Base-by-base conservation (phyloP, 2,329 filamentous ascomycete species). In the Aureobasidium zeae region DNA sequence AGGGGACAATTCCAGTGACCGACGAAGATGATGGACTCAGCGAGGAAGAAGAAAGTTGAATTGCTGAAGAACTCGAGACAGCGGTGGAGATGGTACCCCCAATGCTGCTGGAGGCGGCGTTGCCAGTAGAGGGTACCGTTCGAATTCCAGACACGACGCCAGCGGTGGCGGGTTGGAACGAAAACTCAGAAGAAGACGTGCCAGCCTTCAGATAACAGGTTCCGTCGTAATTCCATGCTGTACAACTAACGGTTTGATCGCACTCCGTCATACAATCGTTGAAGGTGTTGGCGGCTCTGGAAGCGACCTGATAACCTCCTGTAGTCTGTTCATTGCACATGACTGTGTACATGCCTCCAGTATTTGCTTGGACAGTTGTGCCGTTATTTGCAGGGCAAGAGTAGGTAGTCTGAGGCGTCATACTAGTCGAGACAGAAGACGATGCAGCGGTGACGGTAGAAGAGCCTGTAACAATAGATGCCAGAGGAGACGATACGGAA, bases 121-220 rank as follows among this genome's bases (percentile, higher is more conserved):
- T n/a, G n/a, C n/a, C n/a, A n/a, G n/a, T n/a, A n/a, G n/a, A n/a
- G 2, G 35, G 35, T 11, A 38, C 35, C 7, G 13, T 28, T 21
- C 35, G 19, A 17, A 38, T 38, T 13, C 35, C 35, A 21, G 35
- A 38, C 10, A 38, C 35, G 2, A 25, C 29, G 4, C 35, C 35
- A 13, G 26, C 24, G n/a, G 35, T 37, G 7, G 22, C 8, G 13
- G 35, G 35, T 10, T 38, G 35, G 16, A 38, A 39, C 8, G 36
- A 30, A 26, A 22, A 15, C 9, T 17, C 25, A 30, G 25, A 21
- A 8, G 36, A 39, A 30, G 35, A 29, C 16, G 11, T 28, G 7
- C 35, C 35, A 13, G 24, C 29, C 15, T 28, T 6, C 7, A 38
- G 9, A 17, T 38, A 38, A 19, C 35, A 38, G 22, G 12, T 38